Conservation (phyloP, 164 flowering plant species). For the Liriodendron chinense region DNA sequence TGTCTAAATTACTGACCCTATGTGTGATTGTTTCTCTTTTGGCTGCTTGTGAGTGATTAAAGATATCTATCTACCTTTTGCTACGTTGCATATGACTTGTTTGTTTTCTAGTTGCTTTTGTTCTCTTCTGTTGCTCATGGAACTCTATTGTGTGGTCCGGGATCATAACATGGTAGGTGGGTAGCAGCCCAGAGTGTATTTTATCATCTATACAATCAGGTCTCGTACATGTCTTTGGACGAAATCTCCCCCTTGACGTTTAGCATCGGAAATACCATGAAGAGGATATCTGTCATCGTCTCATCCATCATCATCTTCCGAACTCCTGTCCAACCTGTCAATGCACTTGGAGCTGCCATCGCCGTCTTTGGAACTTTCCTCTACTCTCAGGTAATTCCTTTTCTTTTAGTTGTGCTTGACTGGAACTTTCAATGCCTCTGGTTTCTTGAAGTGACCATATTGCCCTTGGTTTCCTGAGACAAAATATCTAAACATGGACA, state of each 20-base stretch:
- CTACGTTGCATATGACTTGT: not conserved
- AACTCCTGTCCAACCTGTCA: conserved; percentile 85
- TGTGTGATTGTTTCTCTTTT: not conserved
- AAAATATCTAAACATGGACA: too few relatives aligned
- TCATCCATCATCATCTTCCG: conserved; percentile 92
- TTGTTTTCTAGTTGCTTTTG: not conserved
- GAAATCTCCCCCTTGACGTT: conserved; percentile 94
- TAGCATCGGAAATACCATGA: conserved; percentile 95
- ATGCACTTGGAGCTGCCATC: conserved; percentile 91
- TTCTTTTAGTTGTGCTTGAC: not conserved
- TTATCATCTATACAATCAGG: conserved; percentile 88
- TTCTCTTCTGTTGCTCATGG: conserved; percentile 6
- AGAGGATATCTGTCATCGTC: conserved; percentile 91
- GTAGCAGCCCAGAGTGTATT: conserved; percentile 89
- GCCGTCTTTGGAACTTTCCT: conserved; percentile 93
- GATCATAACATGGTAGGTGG: conserved; percentile 58
- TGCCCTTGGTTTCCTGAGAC: too few relatives aligned
- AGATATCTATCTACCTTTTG: too few relatives aligned
- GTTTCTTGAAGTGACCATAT: too few relatives aligned
- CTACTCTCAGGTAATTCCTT: conserved; percentile 76
- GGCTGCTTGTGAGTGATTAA: not conserved
- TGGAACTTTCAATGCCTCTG: too few relatives aligned
- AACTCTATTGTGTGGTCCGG: conserved; percentile 7
- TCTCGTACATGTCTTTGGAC: conserved; percentile 90
- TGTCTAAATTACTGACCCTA: not conserved